A percentile compares a stretch with the other conserved stretches of the same genome.
phyloP scores from a whole-genome alignment of 75 land plant genomes.

The Selaginella moellendorffii region DNA sequence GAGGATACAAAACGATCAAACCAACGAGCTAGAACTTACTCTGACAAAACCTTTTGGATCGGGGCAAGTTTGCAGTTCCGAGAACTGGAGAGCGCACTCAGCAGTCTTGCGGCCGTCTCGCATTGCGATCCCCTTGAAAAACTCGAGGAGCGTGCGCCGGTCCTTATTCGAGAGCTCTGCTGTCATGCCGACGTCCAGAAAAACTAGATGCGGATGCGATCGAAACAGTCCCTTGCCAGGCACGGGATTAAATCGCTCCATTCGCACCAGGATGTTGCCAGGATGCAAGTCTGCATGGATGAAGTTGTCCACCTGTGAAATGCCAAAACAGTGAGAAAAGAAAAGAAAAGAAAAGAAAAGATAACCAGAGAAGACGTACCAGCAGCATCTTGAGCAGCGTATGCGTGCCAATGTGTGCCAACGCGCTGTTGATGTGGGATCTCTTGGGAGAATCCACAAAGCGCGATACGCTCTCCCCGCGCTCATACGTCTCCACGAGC shows the following conservation, averaged over 20 bases:
- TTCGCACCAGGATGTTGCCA: conserved; percentile 82
- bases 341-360: no score
- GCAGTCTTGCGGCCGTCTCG: conserved; percentile 75
- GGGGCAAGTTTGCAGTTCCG: conserved; percentile 63
- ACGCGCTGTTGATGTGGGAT: conserved; percentile 31
- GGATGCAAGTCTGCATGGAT: conserved; percentile 96
- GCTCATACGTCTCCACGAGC: conserved; percentile 72
- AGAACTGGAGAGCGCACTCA: conserved; percentile 60
- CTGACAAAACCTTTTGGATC: conserved; percentile 62
- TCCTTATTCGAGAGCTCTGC: conserved; percentile 72
- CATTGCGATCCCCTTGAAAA: conserved; percentile 72
- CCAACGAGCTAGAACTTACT: no score
- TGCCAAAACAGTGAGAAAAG: no score
- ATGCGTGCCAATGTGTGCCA: conserved; percentile 74
- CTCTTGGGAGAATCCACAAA: conserved; percentile 46
- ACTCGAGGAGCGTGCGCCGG: conserved; percentile 42
- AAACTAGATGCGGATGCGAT: conserved; percentile 62
- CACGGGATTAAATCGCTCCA: conserved; percentile 13
- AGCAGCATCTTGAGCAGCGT: conserved; percentile 76
- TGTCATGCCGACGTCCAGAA: conserved; percentile 92
- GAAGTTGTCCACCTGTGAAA: conserved; percentile 56
- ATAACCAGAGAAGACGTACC: no score
- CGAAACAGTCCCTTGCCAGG: conserved; percentile 31
- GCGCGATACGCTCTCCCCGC: conserved; percentile 53
- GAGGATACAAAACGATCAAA: no score